Conservation (phyloP, 345 rosid species). For the Lepidium aucheri region DNA sequence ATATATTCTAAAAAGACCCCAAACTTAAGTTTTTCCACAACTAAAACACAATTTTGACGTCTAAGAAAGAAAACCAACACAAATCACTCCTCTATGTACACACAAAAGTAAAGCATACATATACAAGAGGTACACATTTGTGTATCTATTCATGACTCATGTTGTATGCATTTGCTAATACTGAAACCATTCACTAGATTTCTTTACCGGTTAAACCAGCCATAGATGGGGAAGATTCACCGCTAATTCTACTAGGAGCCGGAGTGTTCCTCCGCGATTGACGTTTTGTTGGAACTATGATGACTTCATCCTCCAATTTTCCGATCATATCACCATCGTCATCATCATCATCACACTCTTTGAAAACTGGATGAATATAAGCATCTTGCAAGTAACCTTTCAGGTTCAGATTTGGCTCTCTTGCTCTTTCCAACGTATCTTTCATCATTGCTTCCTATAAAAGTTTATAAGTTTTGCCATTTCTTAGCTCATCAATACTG, state of each 20-base stretch:
- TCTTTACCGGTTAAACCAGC: slow-evolving; percentile 17
- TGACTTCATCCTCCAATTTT: slow-evolving; percentile 40
- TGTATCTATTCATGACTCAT: not conserved
- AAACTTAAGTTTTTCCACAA: not conserved
- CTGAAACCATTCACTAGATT: not conserved
- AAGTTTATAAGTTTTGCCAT: not conserved
- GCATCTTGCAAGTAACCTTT: slow-evolving; percentile 71
- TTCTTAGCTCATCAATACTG: not conserved
- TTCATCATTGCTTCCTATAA: slow-evolving; percentile 92
- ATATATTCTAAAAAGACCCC: not conserved
- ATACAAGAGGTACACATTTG: not conserved
- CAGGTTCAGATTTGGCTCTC: slow-evolving; percentile 66
- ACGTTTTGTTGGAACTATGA: slow-evolving; percentile 67
- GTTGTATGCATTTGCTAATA: not conserved
- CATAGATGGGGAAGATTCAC: slow-evolving; percentile 30
- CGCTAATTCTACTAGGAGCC: slow-evolving; percentile 41
- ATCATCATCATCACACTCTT: slow-evolving; percentile 27
- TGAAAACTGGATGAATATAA: slow-evolving; percentile 73
- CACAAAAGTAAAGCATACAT: not conserved
- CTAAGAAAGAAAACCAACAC: not conserved
- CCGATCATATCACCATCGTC: slow-evolving; percentile 15
- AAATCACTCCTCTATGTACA: not conserved
- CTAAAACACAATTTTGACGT: not conserved
- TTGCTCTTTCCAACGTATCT: slow-evolving; percentile 73
- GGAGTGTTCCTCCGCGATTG: slow-evolving; percentile 52